Conservation (phyloP, 164 flowering plant species). For the Annona squamosa region DNA sequence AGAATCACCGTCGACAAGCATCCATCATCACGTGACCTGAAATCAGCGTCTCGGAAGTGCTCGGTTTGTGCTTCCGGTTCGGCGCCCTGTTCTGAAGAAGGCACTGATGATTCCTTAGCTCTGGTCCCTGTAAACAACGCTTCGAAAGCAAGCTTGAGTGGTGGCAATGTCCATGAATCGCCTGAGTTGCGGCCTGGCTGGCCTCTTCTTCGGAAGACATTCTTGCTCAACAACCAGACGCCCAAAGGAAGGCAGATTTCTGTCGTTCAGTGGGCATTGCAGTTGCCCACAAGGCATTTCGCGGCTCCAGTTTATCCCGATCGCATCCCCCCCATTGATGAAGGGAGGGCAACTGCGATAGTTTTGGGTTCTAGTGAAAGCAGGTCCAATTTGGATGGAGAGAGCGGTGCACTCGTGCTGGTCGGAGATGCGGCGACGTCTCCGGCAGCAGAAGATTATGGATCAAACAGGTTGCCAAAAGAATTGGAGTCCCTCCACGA, state of each 20-base stretch:
- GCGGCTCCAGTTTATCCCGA: conserved; percentile 24
- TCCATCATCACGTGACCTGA: background rate
- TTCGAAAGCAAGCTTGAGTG: conserved; percentile 25
- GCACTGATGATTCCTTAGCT: conserved; percentile 43
- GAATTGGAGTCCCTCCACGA: conserved; percentile 64
- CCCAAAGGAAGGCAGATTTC: conserved; percentile 32
- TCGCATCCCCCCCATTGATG: conserved; percentile 14
- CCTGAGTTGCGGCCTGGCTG: conserved; percentile 76
- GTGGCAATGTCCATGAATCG: conserved; percentile 28
- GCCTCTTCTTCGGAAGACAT: conserved; percentile 63
- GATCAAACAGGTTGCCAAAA: conserved; percentile 25
- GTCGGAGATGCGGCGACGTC: conserved; percentile 27
- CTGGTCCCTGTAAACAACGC: conserved; percentile 50
- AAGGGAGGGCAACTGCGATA: background rate
- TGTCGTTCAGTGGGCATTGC: conserved; percentile 77
- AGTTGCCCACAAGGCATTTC: conserved; percentile 38
- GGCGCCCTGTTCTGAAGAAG: conserved; percentile 11
- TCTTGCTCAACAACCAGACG: conserved; percentile 17
- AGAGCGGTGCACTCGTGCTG: conserved; percentile 55
- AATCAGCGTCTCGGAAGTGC: conserved; percentile 28
- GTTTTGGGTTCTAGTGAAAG: background rate
- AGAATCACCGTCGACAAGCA: background rate
- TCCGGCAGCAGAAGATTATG: conserved; percentile 8
- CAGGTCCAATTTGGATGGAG: conserved; percentile 27
- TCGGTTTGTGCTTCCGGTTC: conserved; percentile 35